Conservation (phyloP, 2,329 filamentous ascomycete genomes). For the Orbilia blumenaviensis region DNA sequence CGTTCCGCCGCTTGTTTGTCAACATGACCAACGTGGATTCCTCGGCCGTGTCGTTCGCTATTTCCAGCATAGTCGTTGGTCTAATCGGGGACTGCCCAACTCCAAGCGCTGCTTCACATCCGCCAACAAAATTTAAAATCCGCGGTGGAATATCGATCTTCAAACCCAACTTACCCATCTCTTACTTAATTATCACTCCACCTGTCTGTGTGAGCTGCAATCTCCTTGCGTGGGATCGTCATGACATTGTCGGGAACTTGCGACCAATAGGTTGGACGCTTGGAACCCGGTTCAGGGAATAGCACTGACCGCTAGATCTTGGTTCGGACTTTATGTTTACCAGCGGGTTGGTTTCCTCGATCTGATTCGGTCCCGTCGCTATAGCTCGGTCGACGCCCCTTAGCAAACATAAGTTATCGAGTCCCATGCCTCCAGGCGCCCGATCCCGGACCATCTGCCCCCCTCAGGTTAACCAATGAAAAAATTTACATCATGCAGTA, state of each 20-base stretch:
- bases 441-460: constrained; percentile 6
- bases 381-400: too few species aligned
- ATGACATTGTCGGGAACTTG: constrained; percentile 17
- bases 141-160: background rate
- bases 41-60: background rate
- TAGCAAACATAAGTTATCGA: background rate
- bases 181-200: background rate
- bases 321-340: constrained; percentile 24
- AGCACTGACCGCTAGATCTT: background rate
- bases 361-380: constrained; percentile 9
- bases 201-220: constrained; percentile 11
- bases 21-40: constrained; percentile 30
- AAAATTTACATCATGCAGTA: constrained; percentile 1
- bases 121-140: too few species aligned
- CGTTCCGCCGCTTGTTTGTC: constrained; percentile 28
- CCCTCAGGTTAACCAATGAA: constrained; percentile 1
- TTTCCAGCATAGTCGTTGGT: constrained; percentile 8
- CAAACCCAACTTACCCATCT: background rate
- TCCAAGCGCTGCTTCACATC: too few species aligned
- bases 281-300: constrained; percentile 33
- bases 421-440: constrained; percentile 15
- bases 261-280: constrained; percentile 15
- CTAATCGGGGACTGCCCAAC: background rate
- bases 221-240: constrained; percentile 44
- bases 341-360: constrained; percentile 18